A percentile compares a stretch with the other conserved stretches of the same genome.
Evolutionary conservation across 1,284 basidiomycete species (phyloP).

Genomic region (Porodaedalea pini): DNA sequence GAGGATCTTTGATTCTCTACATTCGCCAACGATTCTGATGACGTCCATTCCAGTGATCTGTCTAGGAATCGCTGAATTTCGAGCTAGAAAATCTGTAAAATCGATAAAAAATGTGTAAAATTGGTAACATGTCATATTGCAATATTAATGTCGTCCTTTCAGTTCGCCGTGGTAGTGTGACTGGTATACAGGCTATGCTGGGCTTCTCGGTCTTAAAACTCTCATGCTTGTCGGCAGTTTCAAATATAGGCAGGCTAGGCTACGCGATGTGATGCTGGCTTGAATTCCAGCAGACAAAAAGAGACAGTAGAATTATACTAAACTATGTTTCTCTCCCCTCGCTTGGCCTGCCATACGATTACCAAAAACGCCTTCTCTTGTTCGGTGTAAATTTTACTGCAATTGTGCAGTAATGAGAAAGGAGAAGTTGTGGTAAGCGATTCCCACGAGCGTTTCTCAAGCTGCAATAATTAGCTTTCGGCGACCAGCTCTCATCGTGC

Average conservation of each 20-base stretch:
- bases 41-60: constrained; percentile 21
- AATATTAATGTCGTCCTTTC: not conserved
- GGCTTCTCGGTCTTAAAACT: not conserved
- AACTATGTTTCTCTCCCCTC: too few relatives aligned
- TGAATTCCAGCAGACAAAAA: not conserved
- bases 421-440: not conserved
- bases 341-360: too few relatives aligned
- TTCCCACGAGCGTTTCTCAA: constrained; percentile 1
- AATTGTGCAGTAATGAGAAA: not conserved
- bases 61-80: constrained; percentile 15
- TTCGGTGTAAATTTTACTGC: too few relatives aligned
- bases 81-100: not conserved
- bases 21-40: not conserved
- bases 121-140: not conserved
- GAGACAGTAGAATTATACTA: not conserved
- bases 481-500: not conserved
- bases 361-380: too few relatives aligned
- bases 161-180: not conserved
- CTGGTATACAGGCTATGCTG: not conserved
- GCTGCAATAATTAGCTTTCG: not conserved
- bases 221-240: not conserved
- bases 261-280: not conserved
- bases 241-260: not conserved
- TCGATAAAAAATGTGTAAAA: constrained; percentile 2
- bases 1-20: not conserved